phyloP scores from a whole-genome alignment of 495 filamentous ascomycete species.

The Penicillium longicatenatum region DNA sequence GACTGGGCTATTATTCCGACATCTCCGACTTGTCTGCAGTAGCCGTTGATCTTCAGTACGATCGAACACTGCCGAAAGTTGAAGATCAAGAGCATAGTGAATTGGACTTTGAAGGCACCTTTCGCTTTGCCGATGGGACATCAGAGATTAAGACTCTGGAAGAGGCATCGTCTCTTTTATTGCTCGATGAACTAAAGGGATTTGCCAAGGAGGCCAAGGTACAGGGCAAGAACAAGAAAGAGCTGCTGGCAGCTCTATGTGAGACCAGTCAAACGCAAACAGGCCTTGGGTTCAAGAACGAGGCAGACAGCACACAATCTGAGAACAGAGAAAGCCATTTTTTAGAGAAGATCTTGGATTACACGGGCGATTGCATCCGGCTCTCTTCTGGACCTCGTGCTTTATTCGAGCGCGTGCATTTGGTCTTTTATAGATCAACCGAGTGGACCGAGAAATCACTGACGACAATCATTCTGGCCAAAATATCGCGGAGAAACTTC shows the following conservation, averaged over 20 bases:
- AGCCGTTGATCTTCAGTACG: constrained; percentile 55
- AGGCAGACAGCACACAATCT: constrained; percentile 53
- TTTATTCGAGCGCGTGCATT: constrained; percentile 89
- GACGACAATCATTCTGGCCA: constrained; percentile 91
- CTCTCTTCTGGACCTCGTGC: constrained; percentile 73
- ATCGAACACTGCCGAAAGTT: constrained; percentile 40
- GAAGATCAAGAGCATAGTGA: constrained; percentile 46
- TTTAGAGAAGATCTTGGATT: constrained; percentile 73
- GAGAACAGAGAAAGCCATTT: constrained; percentile 61
- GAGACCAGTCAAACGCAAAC: constrained; percentile 71
- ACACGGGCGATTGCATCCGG: constrained; percentile 80
- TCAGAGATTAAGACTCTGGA: constrained; percentile 76
- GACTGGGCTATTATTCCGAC: constrained; percentile 78
- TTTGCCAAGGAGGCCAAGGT: constrained; percentile 87
- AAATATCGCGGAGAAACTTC: constrained; percentile 83
- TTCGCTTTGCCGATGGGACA: constrained; percentile 80
- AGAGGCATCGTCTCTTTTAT: constrained; percentile 79
- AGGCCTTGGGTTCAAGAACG: constrained; percentile 63
- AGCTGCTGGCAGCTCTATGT: constrained; percentile 71
- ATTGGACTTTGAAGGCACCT: constrained; percentile 50
- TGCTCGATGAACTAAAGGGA: constrained; percentile 80
- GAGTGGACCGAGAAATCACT: constrained; percentile 98
- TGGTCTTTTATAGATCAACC: constrained; percentile 94
- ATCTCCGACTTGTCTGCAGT: constrained; percentile 71
- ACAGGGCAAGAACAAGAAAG: constrained; percentile 85